Base-by-base conservation (phyloP, 495 filamentous ascomycete genomes). In the Neurospora terricola region DNA sequence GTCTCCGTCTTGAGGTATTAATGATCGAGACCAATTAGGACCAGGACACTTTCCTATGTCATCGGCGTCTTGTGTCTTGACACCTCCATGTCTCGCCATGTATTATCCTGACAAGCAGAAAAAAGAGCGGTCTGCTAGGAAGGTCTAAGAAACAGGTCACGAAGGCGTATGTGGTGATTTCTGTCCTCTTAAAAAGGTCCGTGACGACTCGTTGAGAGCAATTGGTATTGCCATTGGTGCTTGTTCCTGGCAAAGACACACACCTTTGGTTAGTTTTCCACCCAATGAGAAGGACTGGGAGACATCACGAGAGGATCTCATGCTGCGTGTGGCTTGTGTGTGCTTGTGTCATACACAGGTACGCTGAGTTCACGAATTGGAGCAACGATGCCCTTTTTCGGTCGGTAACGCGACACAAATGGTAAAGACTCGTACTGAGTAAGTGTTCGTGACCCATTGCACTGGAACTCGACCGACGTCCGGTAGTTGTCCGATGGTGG, bases 241-340 rank as follows among this genome's bases (percentile, higher is more conserved):
- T 66, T 2, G 14, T 66, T 66, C 54, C 54, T 23, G 4, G n/a
- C 9, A 27, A 54, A 54, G 21, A 54, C 43, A 48, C 43, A 48
- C 11, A 59, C 48, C 12, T 30, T 62, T 16, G 11, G 54, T 16
- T 1, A 39, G n/a, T 11, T 40, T 43, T 30, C 27, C 5, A 4
- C 66, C 75, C 76, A 78, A 76, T 78, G 69, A 71, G 42, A 23
- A 9, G 21, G 27, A 12, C 11, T 4, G 40, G 12, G 70, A 48
- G 39, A 34, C 43, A 73, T 77, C 76, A 78, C 74, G 74, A 77
- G 77, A 78, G 71, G 12, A 43, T 75, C 70, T 75, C 48, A 30
- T 73, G 72, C 70, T 73, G 76, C 72, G 72, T 42, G 72, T 76
- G 72, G 72, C 59, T 77, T 36, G 38, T 30, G 37, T 27, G 43